Evolutionary conservation across 2,329 filamentous ascomycete genomes (phyloP).

Genomic region (Anthostomella pinea): DNA sequence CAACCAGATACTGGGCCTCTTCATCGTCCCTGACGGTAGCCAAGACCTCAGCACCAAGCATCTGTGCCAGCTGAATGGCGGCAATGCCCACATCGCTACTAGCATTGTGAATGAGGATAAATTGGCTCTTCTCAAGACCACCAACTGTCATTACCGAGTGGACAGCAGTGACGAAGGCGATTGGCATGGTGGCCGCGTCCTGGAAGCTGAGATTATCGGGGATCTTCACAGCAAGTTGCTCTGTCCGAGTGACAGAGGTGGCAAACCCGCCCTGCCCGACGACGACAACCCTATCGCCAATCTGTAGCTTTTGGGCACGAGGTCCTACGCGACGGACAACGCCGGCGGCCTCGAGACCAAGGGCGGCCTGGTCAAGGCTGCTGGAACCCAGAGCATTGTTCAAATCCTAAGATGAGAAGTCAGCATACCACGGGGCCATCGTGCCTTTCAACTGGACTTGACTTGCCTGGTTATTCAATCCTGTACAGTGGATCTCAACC

Average conservation of each 20-base stretch:
- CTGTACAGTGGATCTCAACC: background rate
- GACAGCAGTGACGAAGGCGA: conserved; percentile 17
- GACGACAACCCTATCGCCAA: conserved; percentile 7
- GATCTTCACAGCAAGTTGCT: conserved; percentile 8
- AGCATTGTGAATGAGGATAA: conserved; percentile 20
- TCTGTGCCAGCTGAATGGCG: conserved; percentile 17
- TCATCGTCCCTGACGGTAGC: conserved; percentile 17
- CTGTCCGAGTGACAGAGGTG: background rate
- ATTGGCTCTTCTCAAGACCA: conserved; percentile 11
- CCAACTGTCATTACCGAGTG: conserved; percentile 17
- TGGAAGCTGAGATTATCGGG: conserved; percentile 19
- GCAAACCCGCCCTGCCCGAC: background rate
- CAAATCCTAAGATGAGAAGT: no score
- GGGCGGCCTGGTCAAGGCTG: no score
- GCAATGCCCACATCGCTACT: conserved; percentile 23
- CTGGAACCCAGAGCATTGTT: no score
- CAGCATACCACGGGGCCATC: no score
- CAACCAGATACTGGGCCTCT: conserved; percentile 15
- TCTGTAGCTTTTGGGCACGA: background rate
- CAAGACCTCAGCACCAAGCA: conserved; percentile 19
- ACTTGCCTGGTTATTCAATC: conserved; percentile 3
- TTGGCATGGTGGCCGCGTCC: conserved; percentile 18
- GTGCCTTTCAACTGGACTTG: no score
- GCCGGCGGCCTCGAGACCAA: conserved; percentile 3
- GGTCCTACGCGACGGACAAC: conserved; percentile 2